A percentile compares a stretch with the other conserved stretches of the same genome.
Evolutionary conservation across 228 moss, liverwort and hornwort genomes (phyloP).

Genomic region (Sphagnum magellanicum): DNA sequence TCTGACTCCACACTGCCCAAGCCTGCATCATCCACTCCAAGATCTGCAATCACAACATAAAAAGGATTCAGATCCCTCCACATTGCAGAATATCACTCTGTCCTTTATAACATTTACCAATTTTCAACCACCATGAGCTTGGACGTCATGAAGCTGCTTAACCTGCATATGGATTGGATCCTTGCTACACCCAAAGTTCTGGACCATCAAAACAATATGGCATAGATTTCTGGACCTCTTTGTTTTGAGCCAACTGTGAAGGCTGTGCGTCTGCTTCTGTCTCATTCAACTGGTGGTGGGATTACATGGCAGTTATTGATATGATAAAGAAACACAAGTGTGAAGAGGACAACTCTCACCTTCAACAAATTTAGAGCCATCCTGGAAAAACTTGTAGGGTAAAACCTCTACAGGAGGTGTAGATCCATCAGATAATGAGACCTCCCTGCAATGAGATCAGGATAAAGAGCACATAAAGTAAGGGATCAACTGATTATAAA

Average conservation of each 20-base stretch:
- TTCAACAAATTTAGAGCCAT: slow-evolving; percentile 28
- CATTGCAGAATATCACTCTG: too few relatives aligned
- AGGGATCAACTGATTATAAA: neutral
- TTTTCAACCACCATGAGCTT: too few relatives aligned
- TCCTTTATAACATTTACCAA: too few relatives aligned
- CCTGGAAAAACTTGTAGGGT: slow-evolving; percentile 33
- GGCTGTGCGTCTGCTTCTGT: too few relatives aligned
- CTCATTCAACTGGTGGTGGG: too few relatives aligned
- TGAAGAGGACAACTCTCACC: slow-evolving; percentile 11
- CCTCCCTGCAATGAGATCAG: slow-evolving; percentile 13
- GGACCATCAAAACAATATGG: too few relatives aligned
- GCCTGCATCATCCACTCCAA: slow-evolving; percentile 31
- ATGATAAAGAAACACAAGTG: neutral
- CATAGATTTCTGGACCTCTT: too few relatives aligned
- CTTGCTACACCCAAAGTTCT: too few relatives aligned
- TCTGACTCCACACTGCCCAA: slow-evolving; percentile 44
- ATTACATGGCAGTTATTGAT: too few relatives aligned
- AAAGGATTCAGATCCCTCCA: neutral
- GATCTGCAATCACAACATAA: slow-evolving; percentile 21
- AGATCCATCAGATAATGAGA: slow-evolving; percentile 26
- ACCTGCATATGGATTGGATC: too few relatives aligned
- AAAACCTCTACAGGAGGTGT: slow-evolving; percentile 45
- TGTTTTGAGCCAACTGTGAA: too few relatives aligned
- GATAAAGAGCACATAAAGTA: neutral
- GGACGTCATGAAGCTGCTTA: too few relatives aligned